Conservation (phyloP, 306 rosid genomes). For the Castanopsis chinensis region DNA sequence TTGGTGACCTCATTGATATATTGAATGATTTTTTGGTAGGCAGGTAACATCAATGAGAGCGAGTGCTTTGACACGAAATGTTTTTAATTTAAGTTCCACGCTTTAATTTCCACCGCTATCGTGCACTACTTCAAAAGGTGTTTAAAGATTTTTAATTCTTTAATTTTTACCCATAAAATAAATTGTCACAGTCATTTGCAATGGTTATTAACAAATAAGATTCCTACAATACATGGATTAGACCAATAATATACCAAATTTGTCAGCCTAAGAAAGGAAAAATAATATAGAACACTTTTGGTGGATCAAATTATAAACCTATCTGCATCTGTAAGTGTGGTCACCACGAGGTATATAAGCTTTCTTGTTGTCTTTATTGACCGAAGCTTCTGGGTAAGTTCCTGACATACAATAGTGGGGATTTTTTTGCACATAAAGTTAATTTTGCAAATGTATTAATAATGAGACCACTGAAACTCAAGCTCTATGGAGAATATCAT, state of each 20-base stretch:
- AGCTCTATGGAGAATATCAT: too few species aligned
- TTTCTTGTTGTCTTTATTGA: constrained; percentile 19
- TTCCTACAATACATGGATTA: too few species aligned
- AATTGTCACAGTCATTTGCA: too few species aligned
- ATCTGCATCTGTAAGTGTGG: not conserved
- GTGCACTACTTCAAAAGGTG: constrained; percentile 19
- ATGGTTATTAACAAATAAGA: too few species aligned
- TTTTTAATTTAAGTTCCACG: constrained; percentile 11
- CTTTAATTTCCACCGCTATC: constrained; percentile 10
- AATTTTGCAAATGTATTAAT: too few species aligned
- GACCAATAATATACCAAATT: too few species aligned
- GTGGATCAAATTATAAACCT: constrained; percentile 6
- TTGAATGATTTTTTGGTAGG: constrained; percentile 38
- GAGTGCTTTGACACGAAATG: constrained; percentile 27
- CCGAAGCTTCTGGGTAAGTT: constrained; percentile 4
- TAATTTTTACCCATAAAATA: too few species aligned
- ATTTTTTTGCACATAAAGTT: too few species aligned
- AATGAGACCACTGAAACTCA: too few species aligned
- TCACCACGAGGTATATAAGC: not conserved
- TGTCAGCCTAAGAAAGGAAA: not conserved
- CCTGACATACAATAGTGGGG: too few species aligned
- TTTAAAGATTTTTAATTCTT: too few species aligned
- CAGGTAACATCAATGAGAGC: constrained; percentile 52
- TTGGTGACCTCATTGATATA: constrained; percentile 27
- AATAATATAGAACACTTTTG: not conserved